Base-by-base conservation (phyloP, 495 filamentous ascomycete species). In the Hamigera avellanea region DNA sequence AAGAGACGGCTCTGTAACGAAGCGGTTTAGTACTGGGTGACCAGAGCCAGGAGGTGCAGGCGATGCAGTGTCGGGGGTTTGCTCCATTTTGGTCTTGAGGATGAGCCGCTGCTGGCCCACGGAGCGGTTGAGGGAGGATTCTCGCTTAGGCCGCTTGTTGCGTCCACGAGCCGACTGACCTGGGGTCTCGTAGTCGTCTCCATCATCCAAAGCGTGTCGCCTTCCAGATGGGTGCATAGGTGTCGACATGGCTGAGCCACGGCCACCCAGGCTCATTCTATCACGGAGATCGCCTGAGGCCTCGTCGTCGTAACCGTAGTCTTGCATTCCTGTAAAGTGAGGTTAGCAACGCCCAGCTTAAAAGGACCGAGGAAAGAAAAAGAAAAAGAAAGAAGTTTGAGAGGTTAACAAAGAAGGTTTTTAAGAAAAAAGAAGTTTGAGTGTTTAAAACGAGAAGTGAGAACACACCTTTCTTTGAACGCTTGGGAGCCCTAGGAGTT, bases 381-480 rank as follows among this genome's bases (percentile, higher is more conserved):
- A 3, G 8, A 15, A 19, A 32, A 14, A 7, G 1, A 26, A 14
- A 15, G 13, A 17, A 2, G n/a, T n/a, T n/a, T n/a, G n/a, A n/a
- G n/a, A n/a, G n/a, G n/a, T n/a, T n/a, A n/a, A n/a, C n/a, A n/a
- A n/a, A n/a, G n/a, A n/a, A n/a, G n/a, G n/a, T n/a, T n/a, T n/a
- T n/a, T n/a, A n/a, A n/a, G n/a, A n/a, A n/a, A n/a, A n/a, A n/a
- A n/a, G n/a, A n/a, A n/a, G n/a, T n/a, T n/a, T n/a, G n/a, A n/a
- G n/a, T n/a, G n/a, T n/a, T n/a, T n/a, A n/a, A n/a, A n/a, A n/a
- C n/a, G n/a, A n/a, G n/a, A n/a, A n/a, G n/a, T n/a, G n/a, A n/a
- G n/a, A n/a, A n/a, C n/a, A n/a, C n/a, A 63, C 66, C 63, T 56
- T 74, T 76, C 49, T 75, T 76, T 16, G 64, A 57, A 23, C 71